These are phyloP conservation scores for Dactylis glomerata DNA, from an alignment of 176 grass and related monocot species.

Conservation along the genomic window DNA sequence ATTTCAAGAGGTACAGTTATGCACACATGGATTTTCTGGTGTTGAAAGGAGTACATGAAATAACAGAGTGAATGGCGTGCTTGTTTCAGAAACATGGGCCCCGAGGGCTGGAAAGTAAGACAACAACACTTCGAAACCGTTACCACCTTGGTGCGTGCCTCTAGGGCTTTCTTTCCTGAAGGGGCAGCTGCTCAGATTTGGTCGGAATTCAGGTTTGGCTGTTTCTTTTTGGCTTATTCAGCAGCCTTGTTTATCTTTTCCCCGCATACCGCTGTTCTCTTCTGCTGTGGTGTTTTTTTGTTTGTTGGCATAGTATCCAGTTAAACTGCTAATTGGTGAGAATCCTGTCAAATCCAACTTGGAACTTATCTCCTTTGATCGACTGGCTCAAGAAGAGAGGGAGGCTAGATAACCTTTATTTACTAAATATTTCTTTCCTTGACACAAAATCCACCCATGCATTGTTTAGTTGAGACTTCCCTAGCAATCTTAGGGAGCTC, in stretches of 20 bases:
- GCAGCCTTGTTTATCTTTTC: background rate
- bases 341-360: background rate
- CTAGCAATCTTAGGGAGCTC: background rate
- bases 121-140: slow-evolving; percentile 83
- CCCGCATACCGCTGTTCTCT: background rate
- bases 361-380: background rate
- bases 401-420: background rate
- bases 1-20: slow-evolving; percentile 83
- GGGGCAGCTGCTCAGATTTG: slow-evolving; percentile 87
- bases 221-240: slow-evolving; percentile 8
- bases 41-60: background rate
- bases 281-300: background rate
- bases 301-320: background rate
- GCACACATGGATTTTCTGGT: background rate
- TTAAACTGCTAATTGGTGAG: background rate
- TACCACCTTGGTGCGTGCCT: slow-evolving; percentile 67
- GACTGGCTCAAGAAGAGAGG: background rate
- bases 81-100: slow-evolving; percentile 82
- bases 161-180: slow-evolving; percentile 78
- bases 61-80: slow-evolving; percentile 15
- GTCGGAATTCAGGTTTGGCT: slow-evolving; percentile 80
- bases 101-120: slow-evolving; percentile 93
- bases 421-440: background rate
- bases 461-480: background rate
- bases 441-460: background rate